Evolutionary conservation across 176 grass and related monocot species (phyloP).

Genomic region (Eleusine indica): DNA sequence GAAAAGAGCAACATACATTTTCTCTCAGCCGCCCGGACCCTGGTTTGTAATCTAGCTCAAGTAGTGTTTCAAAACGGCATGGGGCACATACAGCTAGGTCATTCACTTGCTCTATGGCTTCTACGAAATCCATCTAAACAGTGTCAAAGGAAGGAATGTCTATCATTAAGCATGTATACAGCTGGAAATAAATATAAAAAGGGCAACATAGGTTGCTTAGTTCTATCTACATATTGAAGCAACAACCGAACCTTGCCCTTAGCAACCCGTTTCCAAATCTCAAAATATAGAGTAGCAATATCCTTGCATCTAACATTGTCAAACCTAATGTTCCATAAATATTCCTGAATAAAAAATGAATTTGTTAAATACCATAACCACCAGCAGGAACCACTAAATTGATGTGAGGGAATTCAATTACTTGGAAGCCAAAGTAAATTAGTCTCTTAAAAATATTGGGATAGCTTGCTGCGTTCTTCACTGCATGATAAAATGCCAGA

Average conservation of each 20-base stretch:
- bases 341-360: slow-evolving; percentile 4
- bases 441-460: neutral
- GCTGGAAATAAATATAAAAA: no score
- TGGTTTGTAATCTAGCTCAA: neutral
- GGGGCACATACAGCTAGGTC: neutral
- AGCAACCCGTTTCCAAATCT: slow-evolving; percentile 31
- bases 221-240: no score
- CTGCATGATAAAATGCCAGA: neutral
- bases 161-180: no score
- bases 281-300: neutral
- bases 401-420: no score
- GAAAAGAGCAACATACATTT: neutral
- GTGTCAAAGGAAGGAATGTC: no score
- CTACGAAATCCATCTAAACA: neutral
- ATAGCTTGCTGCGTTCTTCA: neutral
- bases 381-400: no score
- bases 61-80: neutral
- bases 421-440: neutral
- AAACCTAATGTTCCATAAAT: neutral
- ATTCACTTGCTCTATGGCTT: neutral
- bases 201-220: no score
- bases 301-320: neutral
- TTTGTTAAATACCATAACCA: no score
- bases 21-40: neutral
- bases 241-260: neutral